phyloP scores from a whole-genome alignment of 306 rosid species.

The Lathyrus tuberosus region DNA sequence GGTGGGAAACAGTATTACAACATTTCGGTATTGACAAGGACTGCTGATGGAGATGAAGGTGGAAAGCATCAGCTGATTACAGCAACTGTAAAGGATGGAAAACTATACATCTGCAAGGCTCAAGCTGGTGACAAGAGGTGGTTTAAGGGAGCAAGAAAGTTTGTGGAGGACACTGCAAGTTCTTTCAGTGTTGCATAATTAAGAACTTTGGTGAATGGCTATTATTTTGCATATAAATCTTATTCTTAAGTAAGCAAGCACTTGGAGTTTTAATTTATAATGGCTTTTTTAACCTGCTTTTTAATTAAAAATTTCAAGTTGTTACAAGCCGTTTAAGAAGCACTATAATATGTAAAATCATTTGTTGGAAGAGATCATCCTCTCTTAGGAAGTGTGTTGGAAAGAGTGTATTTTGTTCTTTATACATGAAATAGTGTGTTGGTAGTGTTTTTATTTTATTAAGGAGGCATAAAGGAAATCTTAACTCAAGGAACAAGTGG shows the following conservation, averaged over 20 bases:
- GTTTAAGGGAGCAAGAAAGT: conserved; percentile 94
- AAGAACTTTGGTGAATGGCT: conserved; percentile 33
- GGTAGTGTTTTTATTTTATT: no score
- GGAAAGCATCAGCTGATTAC: conserved; percentile 91
- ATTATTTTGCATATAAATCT: conserved; percentile 58
- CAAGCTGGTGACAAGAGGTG: conserved; percentile 99
- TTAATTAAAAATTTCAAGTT: conserved; percentile 22
- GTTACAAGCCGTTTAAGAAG: conserved; percentile 21
- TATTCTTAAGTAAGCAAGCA: conserved; percentile 45
- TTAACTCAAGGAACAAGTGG: no score
- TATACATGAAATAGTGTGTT: no score
- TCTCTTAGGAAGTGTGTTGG: background rate
- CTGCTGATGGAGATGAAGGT: conserved; percentile 98
- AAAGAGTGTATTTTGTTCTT: no score
- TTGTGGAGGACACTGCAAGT: conserved; percentile 68
- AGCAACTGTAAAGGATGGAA: conserved; percentile 81
- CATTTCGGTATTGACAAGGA: conserved; percentile 82
- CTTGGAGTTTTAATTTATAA: conserved; percentile 39
- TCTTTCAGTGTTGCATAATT: conserved; percentile 88
- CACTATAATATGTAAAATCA: background rate
- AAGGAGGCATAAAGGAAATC: no score
- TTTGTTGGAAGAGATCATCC: background rate
- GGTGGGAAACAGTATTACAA: conserved; percentile 67
- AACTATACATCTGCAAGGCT: conserved; percentile 91
- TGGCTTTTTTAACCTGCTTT: conserved; percentile 21